Percentiles rank a stretch among this genome's conserved stretches.
phyloP scores from a whole-genome alignment of 495 filamentous ascomycete species.

The Neurospora sp. region DNA sequence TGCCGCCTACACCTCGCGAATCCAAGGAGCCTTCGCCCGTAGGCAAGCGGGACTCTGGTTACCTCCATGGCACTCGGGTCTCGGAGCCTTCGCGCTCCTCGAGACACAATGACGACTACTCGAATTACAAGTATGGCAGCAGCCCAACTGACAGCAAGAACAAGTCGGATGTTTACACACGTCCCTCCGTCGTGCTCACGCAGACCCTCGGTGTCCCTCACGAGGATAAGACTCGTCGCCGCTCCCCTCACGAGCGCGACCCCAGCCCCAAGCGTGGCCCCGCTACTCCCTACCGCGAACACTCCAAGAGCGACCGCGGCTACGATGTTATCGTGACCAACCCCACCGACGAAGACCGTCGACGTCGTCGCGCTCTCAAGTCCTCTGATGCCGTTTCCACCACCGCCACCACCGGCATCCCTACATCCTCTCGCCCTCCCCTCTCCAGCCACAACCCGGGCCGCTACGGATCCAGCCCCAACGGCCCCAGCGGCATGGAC shows the following conservation, averaged over 20 bases:
- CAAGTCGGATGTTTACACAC: neutral
- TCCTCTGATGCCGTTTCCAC: neutral
- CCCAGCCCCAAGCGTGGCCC: conserved; percentile 1
- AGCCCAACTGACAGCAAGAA: neutral
- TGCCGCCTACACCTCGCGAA: conserved; percentile 23
- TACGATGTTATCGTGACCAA: neutral
- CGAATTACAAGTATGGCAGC: neutral
- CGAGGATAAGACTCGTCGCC: neutral
- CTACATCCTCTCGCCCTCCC: neutral
- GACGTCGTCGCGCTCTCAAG: neutral
- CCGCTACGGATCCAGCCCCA: neutral
- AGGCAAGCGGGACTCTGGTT: conserved; percentile 22
- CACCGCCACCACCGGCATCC: neutral
- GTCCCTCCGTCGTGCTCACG: neutral
- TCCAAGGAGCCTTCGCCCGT: conserved; percentile 33
- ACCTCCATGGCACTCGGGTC: conserved; percentile 22
- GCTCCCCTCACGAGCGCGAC: conserved; percentile 4
- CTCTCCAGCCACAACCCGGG: neutral
- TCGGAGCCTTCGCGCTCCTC: conserved; percentile 10
- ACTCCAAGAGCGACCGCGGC: conserved; percentile 11
- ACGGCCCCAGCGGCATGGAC: neutral
- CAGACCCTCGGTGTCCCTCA: neutral
- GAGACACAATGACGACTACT: conserved; percentile 16
- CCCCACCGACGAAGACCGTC: neutral
- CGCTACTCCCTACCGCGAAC: conserved; percentile 1